A percentile compares a stretch with the other conserved stretches of the same genome.
These are phyloP conservation scores for Cladosporium sp. DNA, from an alignment of 2,329 filamentous ascomycete genomes.

Conservation along the genomic window DNA sequence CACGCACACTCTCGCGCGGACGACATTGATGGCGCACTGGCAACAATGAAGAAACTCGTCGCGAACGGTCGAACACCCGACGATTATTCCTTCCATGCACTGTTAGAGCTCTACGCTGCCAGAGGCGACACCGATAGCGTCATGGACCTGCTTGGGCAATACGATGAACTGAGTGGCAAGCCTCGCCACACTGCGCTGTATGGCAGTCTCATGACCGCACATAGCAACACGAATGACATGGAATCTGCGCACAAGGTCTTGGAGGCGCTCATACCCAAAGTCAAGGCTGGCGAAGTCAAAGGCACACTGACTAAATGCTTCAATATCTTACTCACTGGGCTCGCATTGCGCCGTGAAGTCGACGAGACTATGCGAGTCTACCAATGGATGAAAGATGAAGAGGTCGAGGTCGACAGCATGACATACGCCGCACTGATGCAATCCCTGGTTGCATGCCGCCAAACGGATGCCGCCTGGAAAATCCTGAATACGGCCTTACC, in stretches of 20 bases:
- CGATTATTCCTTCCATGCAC: conserved; percentile 65
- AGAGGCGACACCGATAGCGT: conserved; percentile 73
- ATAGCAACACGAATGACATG: conserved; percentile 48
- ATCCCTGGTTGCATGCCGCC: conserved; percentile 52
- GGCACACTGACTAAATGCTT: conserved; percentile 65
- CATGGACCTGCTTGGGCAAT: conserved; percentile 60
- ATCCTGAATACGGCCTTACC: conserved; percentile 55
- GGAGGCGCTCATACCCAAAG: conserved; percentile 50
- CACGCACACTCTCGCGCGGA: conserved; percentile 66
- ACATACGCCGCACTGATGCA: conserved; percentile 65
- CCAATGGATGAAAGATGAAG: conserved; percentile 54
- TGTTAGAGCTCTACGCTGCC: conserved; percentile 70
- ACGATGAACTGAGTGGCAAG: conserved; percentile 58
- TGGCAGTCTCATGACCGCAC: conserved; percentile 66
- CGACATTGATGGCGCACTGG: conserved; percentile 66
- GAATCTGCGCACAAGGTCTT: conserved; percentile 53
- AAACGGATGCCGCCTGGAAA: conserved; percentile 56
- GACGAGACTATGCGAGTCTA: conserved; percentile 56
- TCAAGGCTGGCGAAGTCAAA: conserved; percentile 45
- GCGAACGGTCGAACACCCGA: conserved; percentile 53
- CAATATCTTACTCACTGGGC: conserved; percentile 73
- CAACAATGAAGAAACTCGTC: conserved; percentile 63
- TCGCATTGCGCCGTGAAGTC: conserved; percentile 64
- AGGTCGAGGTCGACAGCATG: conserved; percentile 54
- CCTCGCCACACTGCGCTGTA: conserved; percentile 59